Evolutionary conservation across 768 basidiomycete species (phyloP).

Genomic region (Tricholoma bakamatsutake): DNA sequence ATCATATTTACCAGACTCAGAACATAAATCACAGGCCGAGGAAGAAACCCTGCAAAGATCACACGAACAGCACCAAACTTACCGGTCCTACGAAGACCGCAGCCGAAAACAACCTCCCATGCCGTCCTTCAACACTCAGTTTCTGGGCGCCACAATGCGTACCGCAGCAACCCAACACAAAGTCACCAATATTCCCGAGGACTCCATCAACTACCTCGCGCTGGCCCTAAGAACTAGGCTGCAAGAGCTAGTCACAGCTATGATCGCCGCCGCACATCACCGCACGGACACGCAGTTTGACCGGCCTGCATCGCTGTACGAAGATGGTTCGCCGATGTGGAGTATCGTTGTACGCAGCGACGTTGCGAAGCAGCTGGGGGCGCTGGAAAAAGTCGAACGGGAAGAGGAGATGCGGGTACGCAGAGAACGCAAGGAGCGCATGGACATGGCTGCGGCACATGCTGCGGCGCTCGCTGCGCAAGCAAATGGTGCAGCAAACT

Average conservation of each 20-base stretch:
- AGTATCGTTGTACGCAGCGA: constrained; percentile 71
- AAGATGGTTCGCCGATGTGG: constrained; percentile 77
- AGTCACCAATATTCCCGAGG: constrained; percentile 60
- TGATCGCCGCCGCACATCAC: constrained; percentile 64
- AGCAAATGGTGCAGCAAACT: constrained; percentile 31
- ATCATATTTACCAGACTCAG: neutral
- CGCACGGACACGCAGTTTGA: constrained; percentile 69
- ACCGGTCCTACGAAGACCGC: constrained; percentile 71
- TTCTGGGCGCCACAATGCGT: constrained; percentile 64
- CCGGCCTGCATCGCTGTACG: constrained; percentile 58
- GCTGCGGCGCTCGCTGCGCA: constrained; percentile 59
- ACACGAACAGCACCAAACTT: constrained; percentile 55
- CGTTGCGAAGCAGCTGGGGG: constrained; percentile 69
- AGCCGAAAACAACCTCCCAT: constrained; percentile 67
- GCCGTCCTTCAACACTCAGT: constrained; percentile 63
- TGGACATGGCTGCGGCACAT: constrained; percentile 66
- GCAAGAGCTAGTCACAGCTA: constrained; percentile 58
- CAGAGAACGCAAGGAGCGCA: constrained; percentile 73
- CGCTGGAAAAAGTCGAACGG: constrained; percentile 71
- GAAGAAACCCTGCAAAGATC: constrained; percentile 74
- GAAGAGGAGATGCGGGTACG: constrained; percentile 78
- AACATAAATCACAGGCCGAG: constrained; percentile 55
- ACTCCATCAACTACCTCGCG: constrained; percentile 71
- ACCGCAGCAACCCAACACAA: constrained; percentile 63
- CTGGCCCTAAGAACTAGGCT: constrained; percentile 73